These are phyloP conservation scores for Alternaria brassicae DNA, from an alignment of 2,329 filamentous ascomycete species.

Conservation along the genomic window DNA sequence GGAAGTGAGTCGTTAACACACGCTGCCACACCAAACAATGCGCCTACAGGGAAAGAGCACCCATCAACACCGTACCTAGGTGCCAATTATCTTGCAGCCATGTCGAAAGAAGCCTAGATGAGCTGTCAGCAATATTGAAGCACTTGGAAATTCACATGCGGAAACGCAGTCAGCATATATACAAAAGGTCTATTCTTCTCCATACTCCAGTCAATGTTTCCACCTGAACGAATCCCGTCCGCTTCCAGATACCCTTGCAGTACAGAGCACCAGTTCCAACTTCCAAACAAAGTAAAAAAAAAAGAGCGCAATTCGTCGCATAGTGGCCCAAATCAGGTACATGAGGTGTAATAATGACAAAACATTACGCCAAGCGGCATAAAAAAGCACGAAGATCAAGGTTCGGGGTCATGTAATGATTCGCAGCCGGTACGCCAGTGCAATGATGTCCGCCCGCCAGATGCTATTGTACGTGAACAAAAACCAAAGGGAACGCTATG, in stretches of 20 bases:
- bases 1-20: neutral
- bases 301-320: slow-evolving; percentile 7
- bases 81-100: neutral
- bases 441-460: slow-evolving; percentile 23
- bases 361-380: slow-evolving; percentile 28
- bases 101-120: neutral
- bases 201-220: slow-evolving; percentile 3
- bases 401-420: neutral
- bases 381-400: slow-evolving; percentile 11
- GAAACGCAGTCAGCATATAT: neutral
- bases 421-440: slow-evolving; percentile 19
- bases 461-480: slow-evolving; percentile 36
- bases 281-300: slow-evolving; percentile 4
- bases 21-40: neutral
- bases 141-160: neutral
- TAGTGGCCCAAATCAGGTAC: neutral
- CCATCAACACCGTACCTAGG: too few species aligned
- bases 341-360: slow-evolving; percentile 15
- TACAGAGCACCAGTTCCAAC: neutral
- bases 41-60: neutral
- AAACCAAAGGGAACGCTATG: slow-evolving; percentile 45
- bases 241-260: neutral
- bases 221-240: neutral
- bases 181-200: slow-evolving; percentile 3
- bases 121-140: neutral